Conservation (phyloP, 2,329 filamentous ascomycete genomes). For the Fusarium praegraminearum region DNA sequence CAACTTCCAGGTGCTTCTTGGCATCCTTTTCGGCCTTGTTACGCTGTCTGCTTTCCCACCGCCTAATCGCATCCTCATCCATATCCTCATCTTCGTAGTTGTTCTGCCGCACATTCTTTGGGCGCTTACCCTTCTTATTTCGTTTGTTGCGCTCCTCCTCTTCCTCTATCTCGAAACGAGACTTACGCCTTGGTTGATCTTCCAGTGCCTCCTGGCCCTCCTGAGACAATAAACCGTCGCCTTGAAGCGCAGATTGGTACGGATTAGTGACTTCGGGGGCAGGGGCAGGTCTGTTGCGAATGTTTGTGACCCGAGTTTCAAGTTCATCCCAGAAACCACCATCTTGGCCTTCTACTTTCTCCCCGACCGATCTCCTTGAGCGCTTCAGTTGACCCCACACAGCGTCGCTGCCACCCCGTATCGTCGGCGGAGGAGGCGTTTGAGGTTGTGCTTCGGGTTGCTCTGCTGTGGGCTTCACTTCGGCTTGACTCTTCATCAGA, state of each 20-base stretch:
- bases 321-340: slow-evolving; percentile 44
- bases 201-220: slow-evolving; percentile 15
- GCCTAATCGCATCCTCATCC: slow-evolving; percentile 54
- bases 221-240: slow-evolving; percentile 1
- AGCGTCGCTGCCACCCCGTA: slow-evolving; percentile 3
- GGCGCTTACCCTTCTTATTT: slow-evolving; percentile 46
- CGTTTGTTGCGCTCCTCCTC: slow-evolving; percentile 40
- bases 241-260: slow-evolving; percentile 10
- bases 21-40: slow-evolving; percentile 59
- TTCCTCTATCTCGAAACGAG: slow-evolving; percentile 50
- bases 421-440: not conserved
- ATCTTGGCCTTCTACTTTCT: not conserved
- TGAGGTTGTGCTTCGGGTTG: not conserved
- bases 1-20: slow-evolving; percentile 55
- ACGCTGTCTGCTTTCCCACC: slow-evolving; percentile 55
- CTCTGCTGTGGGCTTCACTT: not conserved
- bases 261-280: not conserved
- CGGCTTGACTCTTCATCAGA: not conserved
- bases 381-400: slow-evolving; percentile 47
- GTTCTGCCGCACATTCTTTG: slow-evolving; percentile 40
- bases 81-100: slow-evolving; percentile 52
- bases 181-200: slow-evolving; percentile 45
- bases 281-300: slow-evolving; percentile 27
- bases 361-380: slow-evolving; percentile 15
- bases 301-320: slow-evolving; percentile 40